Percentiles rank a stretch among this genome's conserved stretches.
Conservation (phyloP, 352 stramenopile genomes). For the Phytophthora tubulina region DNA sequence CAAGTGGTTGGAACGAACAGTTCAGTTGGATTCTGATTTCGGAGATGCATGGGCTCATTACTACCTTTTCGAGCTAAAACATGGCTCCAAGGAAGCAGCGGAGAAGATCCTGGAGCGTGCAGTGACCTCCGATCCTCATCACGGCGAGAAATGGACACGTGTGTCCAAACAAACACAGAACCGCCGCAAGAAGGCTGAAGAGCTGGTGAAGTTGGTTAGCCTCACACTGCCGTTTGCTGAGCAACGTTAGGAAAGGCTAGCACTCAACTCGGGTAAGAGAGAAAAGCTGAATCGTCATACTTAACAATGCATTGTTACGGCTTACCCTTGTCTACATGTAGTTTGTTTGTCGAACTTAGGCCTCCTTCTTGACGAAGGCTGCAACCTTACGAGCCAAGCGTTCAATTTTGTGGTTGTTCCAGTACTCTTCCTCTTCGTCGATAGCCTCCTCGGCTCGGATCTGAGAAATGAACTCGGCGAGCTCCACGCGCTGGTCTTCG, state of each 20-base stretch:
- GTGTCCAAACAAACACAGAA: constrained; percentile 95
- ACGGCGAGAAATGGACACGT: constrained; percentile 95
- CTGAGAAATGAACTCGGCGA: constrained; percentile 94
- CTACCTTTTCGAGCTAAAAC: constrained; percentile 97
- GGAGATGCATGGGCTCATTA: constrained; percentile 98
- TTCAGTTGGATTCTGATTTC: constrained; percentile 95
- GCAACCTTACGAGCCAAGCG: constrained; percentile 58
- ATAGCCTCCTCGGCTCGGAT: constrained; percentile 92
- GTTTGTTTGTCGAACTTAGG: constrained; percentile 35
- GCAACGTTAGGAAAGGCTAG: constrained; percentile 39
- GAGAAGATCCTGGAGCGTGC: constrained; percentile 91
- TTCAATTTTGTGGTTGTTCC: constrained; percentile 64
- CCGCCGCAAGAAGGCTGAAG: constrained; percentile 76
- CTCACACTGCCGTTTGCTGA: constrained; percentile 77
- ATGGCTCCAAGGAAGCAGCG: constrained; percentile 84
- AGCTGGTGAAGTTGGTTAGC: constrained; percentile 85
- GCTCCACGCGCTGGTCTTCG: constrained; percentile 86
- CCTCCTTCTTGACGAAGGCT: constrained; percentile 74
- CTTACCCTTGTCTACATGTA: constrained; percentile 38
- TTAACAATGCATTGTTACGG: constrained; percentile 35
- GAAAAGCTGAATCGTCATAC: constrained; percentile 17
- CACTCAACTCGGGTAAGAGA: constrained; percentile 38
- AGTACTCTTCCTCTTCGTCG: constrained; percentile 90
- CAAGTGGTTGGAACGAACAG: constrained; percentile 98
- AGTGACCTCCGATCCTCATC: constrained; percentile 92